Evolutionary conservation across 768 basidiomycete genomes (phyloP).

Genomic region (Agaricus subrufescens): DNA sequence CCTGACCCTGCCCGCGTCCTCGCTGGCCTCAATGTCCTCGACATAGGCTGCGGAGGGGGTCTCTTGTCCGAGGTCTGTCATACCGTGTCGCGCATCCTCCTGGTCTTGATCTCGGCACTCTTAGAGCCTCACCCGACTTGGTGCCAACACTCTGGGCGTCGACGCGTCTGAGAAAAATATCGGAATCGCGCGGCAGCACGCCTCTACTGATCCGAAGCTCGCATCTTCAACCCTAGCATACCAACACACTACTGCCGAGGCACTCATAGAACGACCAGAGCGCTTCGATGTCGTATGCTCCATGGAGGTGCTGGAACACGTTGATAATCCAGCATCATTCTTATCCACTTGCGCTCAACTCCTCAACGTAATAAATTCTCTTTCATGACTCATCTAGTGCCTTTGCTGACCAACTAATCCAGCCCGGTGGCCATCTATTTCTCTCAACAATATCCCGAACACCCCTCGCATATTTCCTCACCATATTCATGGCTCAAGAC

Average conservation of each 20-base stretch:
- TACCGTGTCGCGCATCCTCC: background rate
- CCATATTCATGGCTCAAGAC: slow-evolving; percentile 71
- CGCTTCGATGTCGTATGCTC: slow-evolving; percentile 92
- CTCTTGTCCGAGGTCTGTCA: slow-evolving; percentile 78
- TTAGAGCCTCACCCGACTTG: slow-evolving; percentile 83
- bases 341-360: slow-evolving; percentile 77
- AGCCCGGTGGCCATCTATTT: slow-evolving; percentile 97
- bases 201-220: slow-evolving; percentile 68
- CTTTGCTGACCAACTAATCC: background rate
- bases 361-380: slow-evolving; percentile 64
- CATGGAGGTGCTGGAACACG: slow-evolving; percentile 98
- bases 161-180: slow-evolving; percentile 91
- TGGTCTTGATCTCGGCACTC: background rate
- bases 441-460: slow-evolving; percentile 90
- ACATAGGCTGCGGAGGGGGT: slow-evolving; percentile 96
- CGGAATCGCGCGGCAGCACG: slow-evolving; percentile 78
- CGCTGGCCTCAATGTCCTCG: slow-evolving; percentile 67
- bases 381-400: background rate
- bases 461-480: slow-evolving; percentile 44
- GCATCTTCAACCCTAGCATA: slow-evolving; percentile 49
- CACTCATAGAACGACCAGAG: slow-evolving; percentile 54
- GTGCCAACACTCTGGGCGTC: slow-evolving; percentile 85
- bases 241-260: slow-evolving; percentile 70
- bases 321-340: slow-evolving; percentile 86
- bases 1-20: slow-evolving; percentile 36